Percentiles rank a stretch among this genome's conserved stretches.
phyloP scores from a whole-genome alignment of 2,329 filamentous ascomycete species.

The Aspergillus sp. region DNA sequence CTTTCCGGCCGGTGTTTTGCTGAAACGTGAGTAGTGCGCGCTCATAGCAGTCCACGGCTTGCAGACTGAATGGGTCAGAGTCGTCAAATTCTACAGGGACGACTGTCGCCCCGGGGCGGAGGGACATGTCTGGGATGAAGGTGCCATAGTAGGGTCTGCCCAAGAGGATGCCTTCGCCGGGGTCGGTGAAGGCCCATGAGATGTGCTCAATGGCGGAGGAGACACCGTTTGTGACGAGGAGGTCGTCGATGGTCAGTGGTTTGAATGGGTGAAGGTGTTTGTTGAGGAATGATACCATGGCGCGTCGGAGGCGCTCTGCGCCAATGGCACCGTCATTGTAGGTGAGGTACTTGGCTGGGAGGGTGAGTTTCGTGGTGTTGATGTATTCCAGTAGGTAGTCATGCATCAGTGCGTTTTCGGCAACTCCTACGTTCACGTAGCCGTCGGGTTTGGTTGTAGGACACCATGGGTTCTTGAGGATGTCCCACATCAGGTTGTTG shows the following conservation, averaged over 20 bases:
- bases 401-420: conserved; percentile 58
- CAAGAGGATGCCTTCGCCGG: conserved; percentile 38
- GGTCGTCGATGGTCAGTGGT: conserved; percentile 28
- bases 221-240: conserved; percentile 39
- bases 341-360: conserved; percentile 35
- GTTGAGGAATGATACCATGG: conserved; percentile 37
- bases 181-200: conserved; percentile 34
- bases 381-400: conserved; percentile 45
- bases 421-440: conserved; percentile 54
- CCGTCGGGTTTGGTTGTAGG: conserved; percentile 40
- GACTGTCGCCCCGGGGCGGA: conserved; percentile 46
- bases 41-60: conserved; percentile 50
- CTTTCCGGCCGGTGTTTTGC: conserved; percentile 38
- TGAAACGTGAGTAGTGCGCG: conserved; percentile 41
- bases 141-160: conserved; percentile 49
- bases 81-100: conserved; percentile 49
- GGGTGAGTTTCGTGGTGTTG: conserved; percentile 38
- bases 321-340: conserved; percentile 42
- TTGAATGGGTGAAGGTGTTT: conserved; percentile 30
- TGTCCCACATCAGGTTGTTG: conserved; percentile 43
- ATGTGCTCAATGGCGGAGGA: conserved; percentile 39
- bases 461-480: conserved; percentile 50
- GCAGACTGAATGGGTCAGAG: conserved; percentile 46
- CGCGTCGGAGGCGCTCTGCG: conserved; percentile 25
- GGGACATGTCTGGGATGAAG: conserved; percentile 50